phyloP scores from a whole-genome alignment of 345 rosid genomes.

The Combretum micranthum region DNA sequence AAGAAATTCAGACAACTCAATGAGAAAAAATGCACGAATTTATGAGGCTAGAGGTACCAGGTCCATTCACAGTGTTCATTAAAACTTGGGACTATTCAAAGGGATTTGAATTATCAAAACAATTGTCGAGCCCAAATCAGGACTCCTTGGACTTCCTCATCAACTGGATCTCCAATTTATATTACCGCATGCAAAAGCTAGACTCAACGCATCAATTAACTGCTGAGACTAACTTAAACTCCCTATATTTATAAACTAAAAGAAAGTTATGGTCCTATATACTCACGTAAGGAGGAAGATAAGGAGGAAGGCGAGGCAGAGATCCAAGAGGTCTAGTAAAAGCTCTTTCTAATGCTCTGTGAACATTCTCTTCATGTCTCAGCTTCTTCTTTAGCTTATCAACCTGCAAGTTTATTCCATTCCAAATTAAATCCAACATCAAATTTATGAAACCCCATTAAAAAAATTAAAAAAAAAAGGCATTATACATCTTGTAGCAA shows the following conservation, averaged over 20 bases:
- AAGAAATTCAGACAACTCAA: no score
- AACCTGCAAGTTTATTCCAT: constrained; percentile 40
- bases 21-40: no score
- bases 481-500: constrained; percentile 74
- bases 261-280: not conserved
- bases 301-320: constrained; percentile 94
- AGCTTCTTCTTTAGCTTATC: constrained; percentile 93
- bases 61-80: no score
- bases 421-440: constrained; percentile 5
- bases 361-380: constrained; percentile 92
- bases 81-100: no score
- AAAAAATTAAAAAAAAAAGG: not conserved
- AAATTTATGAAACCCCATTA: constrained; percentile 3
- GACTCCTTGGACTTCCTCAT: no score
- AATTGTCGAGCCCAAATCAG: no score
- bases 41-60: no score
- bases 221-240: no score
- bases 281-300: constrained; percentile 83
- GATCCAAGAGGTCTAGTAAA: constrained; percentile 89
- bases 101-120: no score
- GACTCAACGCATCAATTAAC: no score
- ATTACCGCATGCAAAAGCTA: no score
- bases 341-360: constrained; percentile 93
- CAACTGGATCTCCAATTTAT: no score
- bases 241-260: not conserved